These are phyloP conservation scores for Escallonia rubra DNA, from an alignment of 129 eudicot genomes.

Conservation along the genomic window DNA sequence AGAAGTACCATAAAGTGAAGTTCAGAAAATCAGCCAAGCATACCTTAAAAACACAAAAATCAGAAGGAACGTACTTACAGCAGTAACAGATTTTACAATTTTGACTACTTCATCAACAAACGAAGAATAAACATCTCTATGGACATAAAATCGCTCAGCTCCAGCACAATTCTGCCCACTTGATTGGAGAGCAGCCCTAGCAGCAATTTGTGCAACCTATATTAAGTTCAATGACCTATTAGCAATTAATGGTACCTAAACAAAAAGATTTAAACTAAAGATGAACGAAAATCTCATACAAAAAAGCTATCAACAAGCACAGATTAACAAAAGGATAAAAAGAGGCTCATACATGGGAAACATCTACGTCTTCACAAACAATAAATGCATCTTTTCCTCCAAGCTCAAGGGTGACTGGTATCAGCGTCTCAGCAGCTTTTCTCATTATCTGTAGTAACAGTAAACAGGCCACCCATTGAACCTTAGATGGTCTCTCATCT, in stretches of 20 bases:
- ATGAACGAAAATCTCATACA: neutral
- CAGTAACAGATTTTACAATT: slow-evolving; percentile 88
- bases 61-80: slow-evolving; percentile 46
- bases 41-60: neutral
- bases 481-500: too few species aligned
- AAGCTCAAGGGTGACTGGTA: slow-evolving; percentile 97
- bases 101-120: slow-evolving; percentile 86
- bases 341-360: slow-evolving; percentile 63
- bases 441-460: slow-evolving; percentile 69
- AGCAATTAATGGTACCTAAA: slow-evolving; percentile 4
- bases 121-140: slow-evolving; percentile 59
- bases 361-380: slow-evolving; percentile 95
- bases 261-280: slow-evolving; percentile 1
- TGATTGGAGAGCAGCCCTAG: slow-evolving; percentile 91
- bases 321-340: too few species aligned
- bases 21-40: too few species aligned
- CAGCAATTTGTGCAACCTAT: slow-evolving; percentile 99
- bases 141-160: slow-evolving; percentile 97
- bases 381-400: slow-evolving; percentile 99
- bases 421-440: slow-evolving; percentile 84
- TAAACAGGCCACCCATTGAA: neutral
- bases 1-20: too few species aligned
- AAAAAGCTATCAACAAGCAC: neutral
- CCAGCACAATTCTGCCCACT: slow-evolving; percentile 99
- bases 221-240: slow-evolving; percentile 15